Evolutionary conservation across 176 grass and related monocot species (phyloP).

Genomic region (Coix lacrymajobi): DNA sequence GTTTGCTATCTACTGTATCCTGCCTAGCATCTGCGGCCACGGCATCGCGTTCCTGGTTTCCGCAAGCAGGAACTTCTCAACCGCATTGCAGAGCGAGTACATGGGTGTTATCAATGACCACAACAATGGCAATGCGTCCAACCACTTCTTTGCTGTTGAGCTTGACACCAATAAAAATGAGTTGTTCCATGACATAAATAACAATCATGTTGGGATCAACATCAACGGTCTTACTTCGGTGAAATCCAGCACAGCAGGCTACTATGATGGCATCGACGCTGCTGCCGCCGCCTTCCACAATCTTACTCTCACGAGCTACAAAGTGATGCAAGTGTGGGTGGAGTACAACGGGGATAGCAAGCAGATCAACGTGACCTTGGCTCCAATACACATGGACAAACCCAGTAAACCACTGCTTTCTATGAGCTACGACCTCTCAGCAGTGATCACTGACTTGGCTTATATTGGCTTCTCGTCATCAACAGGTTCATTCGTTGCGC

Average conservation of each 20-base stretch:
- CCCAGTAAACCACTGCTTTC: constrained; percentile 28
- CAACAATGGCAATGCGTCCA: constrained; percentile 11
- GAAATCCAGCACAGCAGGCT: neutral
- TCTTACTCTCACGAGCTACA: neutral
- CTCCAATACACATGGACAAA: constrained; percentile 9
- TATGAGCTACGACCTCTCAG: constrained; percentile 12
- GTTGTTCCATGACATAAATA: constrained; percentile 20
- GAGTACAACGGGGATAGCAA: neutral
- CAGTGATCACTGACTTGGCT: neutral
- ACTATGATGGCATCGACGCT: neutral
- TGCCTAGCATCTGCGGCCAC: neutral
- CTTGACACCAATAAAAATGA: constrained; percentile 4
- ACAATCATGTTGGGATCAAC: constrained; percentile 37
- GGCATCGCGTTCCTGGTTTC: constrained; percentile 5
- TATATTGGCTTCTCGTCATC: constrained; percentile 31
- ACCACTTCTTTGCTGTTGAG: constrained; percentile 29
- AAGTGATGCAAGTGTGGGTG: constrained; percentile 36
- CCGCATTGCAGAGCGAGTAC: constrained; percentile 1
- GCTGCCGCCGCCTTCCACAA: constrained; percentile 7
- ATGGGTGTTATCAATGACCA: constrained; percentile 17
- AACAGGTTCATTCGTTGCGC: neutral
- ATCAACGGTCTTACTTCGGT: constrained; percentile 3
- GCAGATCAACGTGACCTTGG: constrained; percentile 23
- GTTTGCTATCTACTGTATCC: constrained; percentile 10
- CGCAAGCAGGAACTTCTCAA: constrained; percentile 4